These are phyloP conservation scores for Bryum argenteum DNA, from an alignment of 225 moss, liverwort and hornwort species.

Conservation along the genomic window DNA sequence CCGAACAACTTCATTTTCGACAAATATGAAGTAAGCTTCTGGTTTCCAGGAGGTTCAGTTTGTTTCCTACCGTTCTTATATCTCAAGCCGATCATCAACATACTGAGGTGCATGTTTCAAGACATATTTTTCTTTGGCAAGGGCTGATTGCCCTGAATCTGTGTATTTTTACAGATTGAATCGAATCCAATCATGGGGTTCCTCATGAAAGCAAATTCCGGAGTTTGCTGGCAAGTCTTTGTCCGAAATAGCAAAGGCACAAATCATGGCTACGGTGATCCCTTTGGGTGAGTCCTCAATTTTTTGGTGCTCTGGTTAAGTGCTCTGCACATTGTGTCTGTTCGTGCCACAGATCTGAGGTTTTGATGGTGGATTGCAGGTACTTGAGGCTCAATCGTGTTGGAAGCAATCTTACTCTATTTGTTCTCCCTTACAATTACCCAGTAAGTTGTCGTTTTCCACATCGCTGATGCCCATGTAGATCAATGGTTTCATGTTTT, in stretches of 20 bases:
- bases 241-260: slow-evolving; percentile 89
- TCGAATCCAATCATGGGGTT: slow-evolving; percentile 89
- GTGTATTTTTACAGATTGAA: slow-evolving; percentile 69
- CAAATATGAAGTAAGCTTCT: slow-evolving; percentile 80
- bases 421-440: slow-evolving; percentile 96
- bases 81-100: not conserved
- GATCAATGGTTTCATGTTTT: not conserved
- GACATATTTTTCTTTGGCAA: slow-evolving; percentile 17
- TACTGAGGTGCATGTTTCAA: not conserved
- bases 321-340: slow-evolving; percentile 3
- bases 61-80: not conserved
- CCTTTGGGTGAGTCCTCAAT: slow-evolving; percentile 75
- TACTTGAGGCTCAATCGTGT: slow-evolving; percentile 93
- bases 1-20: slow-evolving; percentile 87
- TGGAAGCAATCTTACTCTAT: slow-evolving; percentile 79
- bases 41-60: slow-evolving; percentile 22
- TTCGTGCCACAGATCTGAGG: slow-evolving; percentile 16
- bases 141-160: slow-evolving; percentile 14
- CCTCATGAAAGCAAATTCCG: slow-evolving; percentile 75
- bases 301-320: slow-evolving; percentile 20
- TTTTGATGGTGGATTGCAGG: slow-evolving; percentile 34
- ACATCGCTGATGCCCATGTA: slow-evolving; percentile 1
- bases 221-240: slow-evolving; percentile 98
- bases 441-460: slow-evolving; percentile 61
- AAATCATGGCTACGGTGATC: slow-evolving; percentile 94